These are phyloP conservation scores for Nemania abortiva DNA, from an alignment of 2,329 filamentous ascomycete species.

Conservation along the genomic window DNA sequence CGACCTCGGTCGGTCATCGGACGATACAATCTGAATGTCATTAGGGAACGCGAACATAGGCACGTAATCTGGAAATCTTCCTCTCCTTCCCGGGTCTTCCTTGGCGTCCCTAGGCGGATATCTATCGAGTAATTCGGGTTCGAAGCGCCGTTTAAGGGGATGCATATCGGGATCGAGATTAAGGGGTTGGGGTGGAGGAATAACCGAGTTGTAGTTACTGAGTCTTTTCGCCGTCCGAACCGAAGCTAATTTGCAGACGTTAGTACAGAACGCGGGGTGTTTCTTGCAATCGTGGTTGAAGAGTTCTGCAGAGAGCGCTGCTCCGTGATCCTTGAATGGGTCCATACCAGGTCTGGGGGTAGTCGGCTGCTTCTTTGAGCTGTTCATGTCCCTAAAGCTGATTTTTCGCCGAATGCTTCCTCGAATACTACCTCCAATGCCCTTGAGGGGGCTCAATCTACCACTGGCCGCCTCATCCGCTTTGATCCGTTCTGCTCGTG, in stretches of 20 bases:
- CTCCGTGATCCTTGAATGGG: slow-evolving; percentile 44
- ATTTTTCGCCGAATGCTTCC: slow-evolving; percentile 93
- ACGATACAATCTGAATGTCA: slow-evolving; percentile 95
- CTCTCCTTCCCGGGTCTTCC: slow-evolving; percentile 83
- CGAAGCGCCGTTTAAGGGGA: slow-evolving; percentile 91
- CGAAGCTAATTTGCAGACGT: slow-evolving; percentile 60
- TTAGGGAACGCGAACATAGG: slow-evolving; percentile 99
- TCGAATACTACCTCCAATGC: slow-evolving; percentile 73
- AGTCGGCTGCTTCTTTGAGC: slow-evolving; percentile 86
- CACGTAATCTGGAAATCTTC: slow-evolving; percentile 94
- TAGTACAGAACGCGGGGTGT: slow-evolving; percentile 47
- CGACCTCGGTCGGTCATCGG: slow-evolving; percentile 91
- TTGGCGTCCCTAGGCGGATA: slow-evolving; percentile 87
- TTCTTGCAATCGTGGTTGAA: slow-evolving; percentile 45
- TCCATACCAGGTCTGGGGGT: slow-evolving; percentile 78
- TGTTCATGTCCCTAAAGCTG: slow-evolving; percentile 95
- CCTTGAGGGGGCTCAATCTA: slow-evolving; percentile 67
- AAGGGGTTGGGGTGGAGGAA: slow-evolving; percentile 90
- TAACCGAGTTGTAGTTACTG: slow-evolving; percentile 98
- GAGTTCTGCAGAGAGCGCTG: slow-evolving; percentile 41
- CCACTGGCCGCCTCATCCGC: slow-evolving; percentile 73
- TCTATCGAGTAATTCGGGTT: slow-evolving; percentile 93
- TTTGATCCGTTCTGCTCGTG: slow-evolving; percentile 84
- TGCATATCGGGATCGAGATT: slow-evolving; percentile 94
- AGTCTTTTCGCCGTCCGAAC: slow-evolving; percentile 85